Percentiles rank a stretch among this genome's conserved stretches.
These are phyloP conservation scores for Podosphaera fusca DNA, from an alignment of 2,329 filamentous ascomycete genomes.

Conservation along the genomic window DNA sequence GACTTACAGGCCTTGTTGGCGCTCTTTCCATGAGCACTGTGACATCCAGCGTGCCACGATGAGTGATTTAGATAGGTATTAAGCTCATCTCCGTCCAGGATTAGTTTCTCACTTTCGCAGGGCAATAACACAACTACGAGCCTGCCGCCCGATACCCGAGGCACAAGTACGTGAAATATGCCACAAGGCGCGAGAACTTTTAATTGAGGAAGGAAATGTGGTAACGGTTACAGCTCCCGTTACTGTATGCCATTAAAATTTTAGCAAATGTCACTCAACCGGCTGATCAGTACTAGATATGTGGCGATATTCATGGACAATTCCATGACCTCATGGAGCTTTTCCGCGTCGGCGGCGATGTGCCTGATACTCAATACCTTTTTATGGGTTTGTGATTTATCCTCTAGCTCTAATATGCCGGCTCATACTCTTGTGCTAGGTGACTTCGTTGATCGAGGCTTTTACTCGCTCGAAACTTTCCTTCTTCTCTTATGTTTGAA, in stretches of 20 bases:
- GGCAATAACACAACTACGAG: slow-evolving; percentile 83
- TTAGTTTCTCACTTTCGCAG: slow-evolving; percentile 22
- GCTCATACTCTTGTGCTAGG: slow-evolving; percentile 24
- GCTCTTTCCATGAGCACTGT: background rate
- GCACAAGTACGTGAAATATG: slow-evolving; percentile 87
- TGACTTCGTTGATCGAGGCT: slow-evolving; percentile 93
- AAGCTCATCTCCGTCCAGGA: slow-evolving; percentile 4
- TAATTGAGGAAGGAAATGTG: slow-evolving; percentile 95
- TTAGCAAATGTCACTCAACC: background rate
- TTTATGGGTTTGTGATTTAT: slow-evolving; percentile 94
- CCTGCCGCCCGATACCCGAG: slow-evolving; percentile 90
- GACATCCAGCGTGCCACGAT: slow-evolving; percentile 24
- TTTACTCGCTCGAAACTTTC: slow-evolving; percentile 94
- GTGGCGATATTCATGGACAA: slow-evolving; percentile 96
- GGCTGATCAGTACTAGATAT: slow-evolving; percentile 35
- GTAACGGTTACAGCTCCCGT: slow-evolving; percentile 88
- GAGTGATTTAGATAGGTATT: slow-evolving; percentile 83
- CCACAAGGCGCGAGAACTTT: slow-evolving; percentile 83
- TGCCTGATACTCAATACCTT: slow-evolving; percentile 96
- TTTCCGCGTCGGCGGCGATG: slow-evolving; percentile 95
- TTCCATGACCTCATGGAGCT: slow-evolving; percentile 99
- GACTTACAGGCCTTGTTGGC: background rate
- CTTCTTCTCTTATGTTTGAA: slow-evolving; percentile 87
- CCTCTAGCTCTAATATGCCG: background rate
- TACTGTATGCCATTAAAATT: slow-evolving; percentile 31